phyloP scores from a whole-genome alignment of 2,329 filamentous ascomycete species.

The Eurotiales sp. region DNA sequence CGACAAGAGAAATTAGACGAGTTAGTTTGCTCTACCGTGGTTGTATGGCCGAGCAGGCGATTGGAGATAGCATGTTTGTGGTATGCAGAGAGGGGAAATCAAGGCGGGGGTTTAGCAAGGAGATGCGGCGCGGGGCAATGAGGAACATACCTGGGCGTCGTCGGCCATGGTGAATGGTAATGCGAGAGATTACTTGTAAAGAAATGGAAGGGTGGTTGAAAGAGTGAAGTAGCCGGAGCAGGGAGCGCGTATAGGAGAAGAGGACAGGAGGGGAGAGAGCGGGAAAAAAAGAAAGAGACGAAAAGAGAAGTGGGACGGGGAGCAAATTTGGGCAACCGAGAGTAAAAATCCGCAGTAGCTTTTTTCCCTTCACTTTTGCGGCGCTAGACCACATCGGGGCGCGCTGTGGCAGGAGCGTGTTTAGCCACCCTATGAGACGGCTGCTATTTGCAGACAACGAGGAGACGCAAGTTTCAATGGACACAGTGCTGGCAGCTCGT shows the following conservation, averaged over 20 bases:
- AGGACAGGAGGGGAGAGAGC: constrained; percentile 13
- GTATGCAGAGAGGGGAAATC: constrained; percentile 1
- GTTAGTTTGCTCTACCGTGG: too few species aligned
- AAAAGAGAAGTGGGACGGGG: constrained; percentile 14
- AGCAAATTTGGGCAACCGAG: constrained; percentile 11
- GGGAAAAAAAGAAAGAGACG: constrained; percentile 19
- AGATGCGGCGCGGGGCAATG: constrained; percentile 28
- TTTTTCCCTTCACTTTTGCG: constrained; percentile 11
- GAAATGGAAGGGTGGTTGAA: constrained; percentile 2
- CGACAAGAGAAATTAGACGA: constrained; percentile 3
- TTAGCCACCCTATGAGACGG: background rate
- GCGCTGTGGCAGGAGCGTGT: background rate
- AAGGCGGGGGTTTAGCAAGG: constrained; percentile 8
- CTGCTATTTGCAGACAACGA: too few species aligned
- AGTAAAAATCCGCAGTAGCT: constrained; percentile 4
- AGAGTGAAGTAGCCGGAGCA: constrained; percentile 19
- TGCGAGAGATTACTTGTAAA: constrained; percentile 5
- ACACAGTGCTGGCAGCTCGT: too few species aligned
- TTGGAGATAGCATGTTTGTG: too few species aligned
- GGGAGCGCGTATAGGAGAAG: constrained; percentile 20
- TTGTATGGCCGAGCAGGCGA: too few species aligned
- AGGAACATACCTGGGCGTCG: constrained; percentile 59
- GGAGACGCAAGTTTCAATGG: too few species aligned
- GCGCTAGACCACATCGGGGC: constrained; percentile 10
- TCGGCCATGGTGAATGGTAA: constrained; percentile 58